phyloP scores from a whole-genome alignment of 768 basidiomycete species.

The Suillus tomentosus region DNA sequence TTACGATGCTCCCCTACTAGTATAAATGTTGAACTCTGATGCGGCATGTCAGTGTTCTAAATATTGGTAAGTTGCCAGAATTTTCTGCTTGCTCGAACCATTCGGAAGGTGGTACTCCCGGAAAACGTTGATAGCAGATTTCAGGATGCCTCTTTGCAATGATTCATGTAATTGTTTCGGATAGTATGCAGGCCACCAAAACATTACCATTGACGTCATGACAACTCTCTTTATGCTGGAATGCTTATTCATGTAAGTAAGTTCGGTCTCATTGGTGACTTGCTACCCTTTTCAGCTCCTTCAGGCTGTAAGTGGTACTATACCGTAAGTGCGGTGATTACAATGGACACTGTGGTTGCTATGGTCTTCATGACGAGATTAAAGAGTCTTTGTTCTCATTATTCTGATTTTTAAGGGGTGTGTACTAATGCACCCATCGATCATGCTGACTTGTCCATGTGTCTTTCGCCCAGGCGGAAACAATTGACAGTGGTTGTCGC shows the following conservation, averaged over 20 bases:
- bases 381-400: neutral
- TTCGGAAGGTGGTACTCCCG: neutral
- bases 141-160: neutral
- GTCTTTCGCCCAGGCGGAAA: neutral
- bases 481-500: neutral
- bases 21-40: neutral
- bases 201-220: neutral
- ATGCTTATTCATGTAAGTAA: neutral
- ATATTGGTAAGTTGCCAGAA: neutral
- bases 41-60: neutral
- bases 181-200: neutral
- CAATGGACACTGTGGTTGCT: neutral
- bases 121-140: neutral
- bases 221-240: neutral
- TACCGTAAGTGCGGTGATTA: constrained; percentile 1
- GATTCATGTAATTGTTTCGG: neutral
- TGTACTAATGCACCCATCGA: neutral
- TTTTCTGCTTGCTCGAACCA: neutral
- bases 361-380: neutral
- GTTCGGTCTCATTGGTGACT: neutral
- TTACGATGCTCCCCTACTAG: neutral
- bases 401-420: neutral
- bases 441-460: neutral
- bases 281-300: neutral
- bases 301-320: neutral